phyloP scores from a whole-genome alignment of 1,284 basidiomycete species.

The Agroathelia rolfsii region DNA sequence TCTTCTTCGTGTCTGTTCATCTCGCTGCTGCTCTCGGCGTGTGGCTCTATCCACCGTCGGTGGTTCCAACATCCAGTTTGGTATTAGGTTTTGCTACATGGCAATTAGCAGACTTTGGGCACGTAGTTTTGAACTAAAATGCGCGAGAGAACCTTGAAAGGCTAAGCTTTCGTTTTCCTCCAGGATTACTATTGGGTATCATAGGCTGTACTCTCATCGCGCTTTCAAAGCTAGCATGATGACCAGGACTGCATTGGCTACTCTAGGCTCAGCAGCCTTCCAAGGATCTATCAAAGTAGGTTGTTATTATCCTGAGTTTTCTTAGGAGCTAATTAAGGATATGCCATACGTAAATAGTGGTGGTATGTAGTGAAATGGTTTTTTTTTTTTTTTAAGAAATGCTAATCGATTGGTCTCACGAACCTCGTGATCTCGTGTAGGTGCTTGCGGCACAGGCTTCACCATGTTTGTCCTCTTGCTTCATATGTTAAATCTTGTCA shows the following conservation, averaged over 20 bases:
- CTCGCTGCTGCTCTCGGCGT: conserved; percentile 48
- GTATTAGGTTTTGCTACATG: conserved; percentile 47
- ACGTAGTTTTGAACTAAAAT: conserved; percentile 15
- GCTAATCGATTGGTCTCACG: conserved; percentile 4
- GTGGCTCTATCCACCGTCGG: conserved; percentile 36
- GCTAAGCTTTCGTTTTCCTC: conserved; percentile 1
- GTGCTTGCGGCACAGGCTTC: conserved; percentile 66
- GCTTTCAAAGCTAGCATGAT: conserved; percentile 51
- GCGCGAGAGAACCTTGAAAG: background rate
- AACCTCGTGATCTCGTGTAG: conserved; percentile 27
- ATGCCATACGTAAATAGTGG: conserved; percentile 25
- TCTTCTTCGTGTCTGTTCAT: conserved; percentile 60
- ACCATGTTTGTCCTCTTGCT: conserved; percentile 43
- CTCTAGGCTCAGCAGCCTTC: conserved; percentile 62
- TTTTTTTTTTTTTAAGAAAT: conserved; percentile 1
- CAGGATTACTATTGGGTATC: conserved; percentile 69
- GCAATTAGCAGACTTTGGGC: conserved; percentile 71
- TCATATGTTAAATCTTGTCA: conserved; percentile 2
- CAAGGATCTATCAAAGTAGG: conserved; percentile 51
- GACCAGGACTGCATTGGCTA: conserved; percentile 49
- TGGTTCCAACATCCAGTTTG: conserved; percentile 36
- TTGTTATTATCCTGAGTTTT: background rate
- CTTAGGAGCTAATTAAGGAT: background rate
- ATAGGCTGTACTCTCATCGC: conserved; percentile 67
- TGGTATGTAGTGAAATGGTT: conserved; percentile 26